Conservation (phyloP, 495 filamentous ascomycete species). For the Tuber melanosporum region DNA sequence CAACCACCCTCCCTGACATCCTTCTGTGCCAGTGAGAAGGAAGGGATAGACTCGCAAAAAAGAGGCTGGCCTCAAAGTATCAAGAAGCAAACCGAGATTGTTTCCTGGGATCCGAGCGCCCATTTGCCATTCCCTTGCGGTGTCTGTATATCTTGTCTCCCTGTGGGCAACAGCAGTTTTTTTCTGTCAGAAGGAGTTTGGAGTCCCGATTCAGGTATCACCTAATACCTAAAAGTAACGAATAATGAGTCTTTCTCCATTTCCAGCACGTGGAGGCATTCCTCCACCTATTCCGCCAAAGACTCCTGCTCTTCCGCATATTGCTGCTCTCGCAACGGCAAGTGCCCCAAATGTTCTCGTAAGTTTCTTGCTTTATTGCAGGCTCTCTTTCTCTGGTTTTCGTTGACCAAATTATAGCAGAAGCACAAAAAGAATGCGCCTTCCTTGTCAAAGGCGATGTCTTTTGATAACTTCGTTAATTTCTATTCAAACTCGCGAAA, state of each 20-base stretch:
- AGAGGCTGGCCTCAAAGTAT: conserved; percentile 36
- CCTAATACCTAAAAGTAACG: conserved; percentile 19
- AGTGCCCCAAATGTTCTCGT: conserved; percentile 13
- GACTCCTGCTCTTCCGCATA: conserved; percentile 19
- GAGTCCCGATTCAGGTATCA: conserved; percentile 21
- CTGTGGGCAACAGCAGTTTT: conserved; percentile 18
- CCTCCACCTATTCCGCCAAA: conserved; percentile 38
- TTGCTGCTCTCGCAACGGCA: conserved; percentile 10
- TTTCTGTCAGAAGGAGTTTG: conserved; percentile 11
- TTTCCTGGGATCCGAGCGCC: conserved; percentile 15
- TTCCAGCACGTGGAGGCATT: conserved; percentile 29
- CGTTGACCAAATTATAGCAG: conserved; percentile 17
- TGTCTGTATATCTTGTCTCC: conserved; percentile 16
- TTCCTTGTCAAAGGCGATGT: conserved; percentile 22
- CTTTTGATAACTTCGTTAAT: conserved; percentile 30
- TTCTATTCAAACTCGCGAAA: conserved; percentile 32
- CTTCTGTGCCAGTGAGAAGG: conserved; percentile 16
- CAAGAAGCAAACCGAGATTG: conserved; percentile 16
- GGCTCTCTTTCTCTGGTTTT: conserved; percentile 8
- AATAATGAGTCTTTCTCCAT: conserved; percentile 38
- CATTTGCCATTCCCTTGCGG: not conserved
- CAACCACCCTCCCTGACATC: conserved; percentile 25
- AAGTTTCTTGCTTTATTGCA: conserved; percentile 6
- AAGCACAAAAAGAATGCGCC: conserved; percentile 26
- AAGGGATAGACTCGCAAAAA: conserved; percentile 24